Evolutionary conservation across 257 asterid species (phyloP), one percentile per base, ranked within the genome.

Genomic region (Paraleonurus japonicus): DNA sequence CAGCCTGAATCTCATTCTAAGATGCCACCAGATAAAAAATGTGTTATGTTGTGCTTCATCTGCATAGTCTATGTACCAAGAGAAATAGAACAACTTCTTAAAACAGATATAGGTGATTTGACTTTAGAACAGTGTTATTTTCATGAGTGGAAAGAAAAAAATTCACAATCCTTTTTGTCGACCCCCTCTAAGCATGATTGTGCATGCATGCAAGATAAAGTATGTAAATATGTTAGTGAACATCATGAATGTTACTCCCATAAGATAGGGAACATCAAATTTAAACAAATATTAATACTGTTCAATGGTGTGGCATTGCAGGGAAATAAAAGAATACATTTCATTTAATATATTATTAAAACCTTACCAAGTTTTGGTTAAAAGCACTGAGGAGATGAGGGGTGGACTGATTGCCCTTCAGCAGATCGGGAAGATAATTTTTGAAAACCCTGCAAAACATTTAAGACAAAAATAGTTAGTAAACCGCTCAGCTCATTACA

Each of bases 361-460:
- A 35, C 53, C 85, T 86, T 85, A 94, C 99, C 95, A 86, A 76
- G 71, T 82, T 91, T 77, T 84, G 86, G 63, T 82, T 75, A 67
- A 89, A 62, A 37, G 88, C 79, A 76, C 78, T 71, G 78, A 94
- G 83, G 71, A 86, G 80, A 53, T 81, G 82, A 71, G 77, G 81
- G 65, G 87, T 77, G 47, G 91, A 81, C 76, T 73, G 87, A 60
- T 80, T 78, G 53, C 85, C 84, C 83, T 76, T 79, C 71, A 94
- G 79, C 72, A 94, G 57, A 70, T 83, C 84, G 50, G 93, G 96
- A 78, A 94, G 76, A 78, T 85, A 80, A 82, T 89, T 89, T 80
- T 85, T 88, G 85, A 91, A 94, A 76, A 88, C 95, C 99, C 99
- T 91, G 90, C 72, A 81, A 74, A 71, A 55, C 30, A 67, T 41